These are phyloP conservation scores for Pyronema omphalodes DNA, from an alignment of 495 filamentous ascomycete genomes.

Conservation along the genomic window DNA sequence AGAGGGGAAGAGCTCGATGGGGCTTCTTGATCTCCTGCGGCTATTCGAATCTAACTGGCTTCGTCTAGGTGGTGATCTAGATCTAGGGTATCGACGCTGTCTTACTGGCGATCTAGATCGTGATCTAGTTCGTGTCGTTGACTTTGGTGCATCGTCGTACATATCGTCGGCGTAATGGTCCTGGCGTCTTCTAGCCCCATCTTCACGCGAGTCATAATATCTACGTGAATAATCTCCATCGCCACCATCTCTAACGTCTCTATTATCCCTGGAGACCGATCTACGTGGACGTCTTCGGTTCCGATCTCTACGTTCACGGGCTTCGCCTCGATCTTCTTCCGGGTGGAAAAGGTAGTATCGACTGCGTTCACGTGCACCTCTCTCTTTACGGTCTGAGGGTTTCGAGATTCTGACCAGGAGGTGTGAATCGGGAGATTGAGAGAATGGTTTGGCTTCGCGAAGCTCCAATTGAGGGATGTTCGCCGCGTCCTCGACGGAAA, in stretches of 20 bases:
- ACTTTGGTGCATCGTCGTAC: slow-evolving; percentile 18
- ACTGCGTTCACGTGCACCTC: slow-evolving; percentile 58
- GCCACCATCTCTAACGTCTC: slow-evolving; percentile 26
- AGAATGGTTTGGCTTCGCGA: slow-evolving; percentile 43
- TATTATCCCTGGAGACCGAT: slow-evolving; percentile 20
- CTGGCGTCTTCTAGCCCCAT: slow-evolving; percentile 14
- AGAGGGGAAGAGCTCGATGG: slow-evolving; percentile 1
- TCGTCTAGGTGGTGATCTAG: not conserved
- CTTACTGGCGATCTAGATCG: not conserved
- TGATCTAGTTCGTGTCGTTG: not conserved
- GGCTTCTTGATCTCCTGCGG: not conserved
- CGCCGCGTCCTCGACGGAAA: slow-evolving; percentile 31
- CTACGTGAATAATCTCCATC: slow-evolving; percentile 16
- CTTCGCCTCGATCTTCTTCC: slow-evolving; percentile 66
- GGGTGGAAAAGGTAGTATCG: slow-evolving; percentile 83
- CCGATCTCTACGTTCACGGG: slow-evolving; percentile 28
- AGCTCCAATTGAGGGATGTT: slow-evolving; percentile 32
- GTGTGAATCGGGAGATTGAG: slow-evolving; percentile 43
- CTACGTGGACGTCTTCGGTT: slow-evolving; percentile 19
- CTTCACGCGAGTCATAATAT: slow-evolving; percentile 13
- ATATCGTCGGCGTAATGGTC: slow-evolving; percentile 10
- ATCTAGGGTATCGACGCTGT: not conserved
- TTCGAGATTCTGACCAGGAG: slow-evolving; percentile 59
- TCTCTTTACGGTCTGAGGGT: slow-evolving; percentile 56
- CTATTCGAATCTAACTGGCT: not conserved